Evolutionary conservation across 1,284 basidiomycete species (phyloP), one percentile per base, ranked within the genome.

Genomic region (Grifola frondosa): DNA sequence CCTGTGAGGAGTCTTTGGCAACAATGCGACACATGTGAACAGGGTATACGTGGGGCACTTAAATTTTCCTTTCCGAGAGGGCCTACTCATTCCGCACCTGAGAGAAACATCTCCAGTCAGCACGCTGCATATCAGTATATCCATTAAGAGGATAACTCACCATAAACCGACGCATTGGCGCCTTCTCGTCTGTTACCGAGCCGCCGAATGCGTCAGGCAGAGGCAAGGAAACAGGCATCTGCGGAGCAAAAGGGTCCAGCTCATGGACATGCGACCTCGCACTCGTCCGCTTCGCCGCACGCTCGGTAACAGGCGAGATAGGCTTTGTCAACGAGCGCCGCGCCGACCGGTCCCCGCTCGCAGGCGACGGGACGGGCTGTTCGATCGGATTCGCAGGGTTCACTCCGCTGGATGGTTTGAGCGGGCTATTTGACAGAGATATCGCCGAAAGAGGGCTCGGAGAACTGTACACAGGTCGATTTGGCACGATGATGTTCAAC

Each of bases 141-240:
- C n/a, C 9, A 28, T 10, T 4, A 24, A 13, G 9, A 21, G 29
- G 16, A 11, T 6, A 17, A 56, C 55, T 45, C 15, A 61, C 59
- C 37, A 56, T 54, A 16, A 59, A 46, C 24, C 50, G 53, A 21
- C 56, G 53, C 10, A 53, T 26, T 6, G 50, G 32, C 24, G 48
- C 44, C 42, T 46, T 50, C 44, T 46, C 35, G 26, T 32, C 34
- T 19, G 35, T 40, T 5, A 39, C 28, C 25, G 40, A 24, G 20
- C 33, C 16, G 13, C 53, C 59, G 40, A 61, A 60, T 47, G 56
- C 44, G n/a, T 58, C 58, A 6, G 60, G 62, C 35, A 61, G 51
- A 21, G 49, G 48, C 11, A 49, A 49, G n/a, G 48, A 33, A 8
- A 44, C 47, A 4, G 59, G 58, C 24, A 52, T 13, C 37, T 31